Evolutionary conservation across 1,284 basidiomycete species (phyloP).

Genomic region (Ganoderma boninense): DNA sequence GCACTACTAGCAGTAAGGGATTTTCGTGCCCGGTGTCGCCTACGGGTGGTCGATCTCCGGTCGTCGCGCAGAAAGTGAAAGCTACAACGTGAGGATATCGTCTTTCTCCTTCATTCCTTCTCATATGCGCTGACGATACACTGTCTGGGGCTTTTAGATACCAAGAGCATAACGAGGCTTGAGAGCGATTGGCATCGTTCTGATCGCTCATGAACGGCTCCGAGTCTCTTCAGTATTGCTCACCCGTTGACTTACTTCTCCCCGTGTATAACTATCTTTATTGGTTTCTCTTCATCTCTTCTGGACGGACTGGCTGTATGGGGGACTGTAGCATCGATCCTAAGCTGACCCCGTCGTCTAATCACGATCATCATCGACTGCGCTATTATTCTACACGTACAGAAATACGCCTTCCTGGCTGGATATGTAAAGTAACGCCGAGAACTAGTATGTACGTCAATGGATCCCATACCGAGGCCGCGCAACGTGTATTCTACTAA

Average conservation of each 20-base stretch:
- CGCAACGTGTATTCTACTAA: too few relatives aligned
- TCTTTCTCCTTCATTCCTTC: background rate
- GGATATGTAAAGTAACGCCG: too few relatives aligned
- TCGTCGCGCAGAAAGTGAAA: background rate
- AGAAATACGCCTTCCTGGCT: background rate
- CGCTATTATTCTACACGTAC: background rate
- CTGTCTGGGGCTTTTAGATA: background rate
- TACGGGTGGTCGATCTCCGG: background rate
- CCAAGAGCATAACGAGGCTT: background rate
- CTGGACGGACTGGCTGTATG: too few relatives aligned
- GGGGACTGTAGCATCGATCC: too few relatives aligned
- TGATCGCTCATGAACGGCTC: background rate
- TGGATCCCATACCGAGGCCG: too few relatives aligned
- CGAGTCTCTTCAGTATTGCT: background rate
- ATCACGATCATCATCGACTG: too few relatives aligned
- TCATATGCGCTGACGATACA: background rate
- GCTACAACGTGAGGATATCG: background rate
- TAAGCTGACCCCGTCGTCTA: too few relatives aligned
- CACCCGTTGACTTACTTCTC: background rate
- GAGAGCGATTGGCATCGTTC: background rate
- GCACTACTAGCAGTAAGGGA: background rate
- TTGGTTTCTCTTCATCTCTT: background rate
- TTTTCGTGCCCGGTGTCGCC: background rate
- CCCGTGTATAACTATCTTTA: background rate
- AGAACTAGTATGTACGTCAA: background rate